Base-by-base conservation (phyloP, 1,139 yeast genomes). In the Geotrichum histeridarum region DNA sequence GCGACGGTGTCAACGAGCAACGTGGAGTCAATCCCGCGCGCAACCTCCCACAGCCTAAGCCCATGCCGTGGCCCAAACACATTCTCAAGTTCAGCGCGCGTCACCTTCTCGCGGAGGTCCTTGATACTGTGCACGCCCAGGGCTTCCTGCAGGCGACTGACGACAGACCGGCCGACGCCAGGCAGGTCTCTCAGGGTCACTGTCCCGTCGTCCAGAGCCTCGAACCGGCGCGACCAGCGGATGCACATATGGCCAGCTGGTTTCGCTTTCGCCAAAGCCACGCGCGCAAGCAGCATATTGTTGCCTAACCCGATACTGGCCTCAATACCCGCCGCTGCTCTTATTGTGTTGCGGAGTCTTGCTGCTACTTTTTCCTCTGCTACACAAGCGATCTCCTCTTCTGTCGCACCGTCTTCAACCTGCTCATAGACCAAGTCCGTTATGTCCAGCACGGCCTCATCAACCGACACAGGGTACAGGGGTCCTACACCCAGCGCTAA, bases 391-490 rank as follows among this genome's bases (percentile, higher is more conserved):
- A 46, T 11, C 30, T 36, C 47, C 4, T n/a, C 42, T 11, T 45
- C 49, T 2, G 32, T 36, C 4, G 33, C 35, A 22, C n/a, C 12
- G 39, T 15, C 17, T 14, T 14, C 22, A 27, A 48, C 27, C 51
- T 31, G 37, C 22, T 33, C 14, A 31, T 31, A 31, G 6, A 53
- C 50, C 4, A 47, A 35, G 3, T 31, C 45, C 0, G 87, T 73
- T 1, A 84, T 77, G 61, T 91, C 96, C 12, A 91, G 70, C 32
- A 93, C 71, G 0, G 89, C 96, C 65, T 93, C 99, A 68, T 93
- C 99, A 4, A 93, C 83, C 62, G 94, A 89, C 0, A 93, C 90
- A 0, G 99, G 98, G 44, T 82, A 76, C 1, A 93, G 77, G 7
- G 80, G 71, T 61, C 84, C 86, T 48, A 86, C 78, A 0, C 70